Conservation (phyloP, 1,139 yeast genomes). For the Blastobotrys buckinghamii region DNA sequence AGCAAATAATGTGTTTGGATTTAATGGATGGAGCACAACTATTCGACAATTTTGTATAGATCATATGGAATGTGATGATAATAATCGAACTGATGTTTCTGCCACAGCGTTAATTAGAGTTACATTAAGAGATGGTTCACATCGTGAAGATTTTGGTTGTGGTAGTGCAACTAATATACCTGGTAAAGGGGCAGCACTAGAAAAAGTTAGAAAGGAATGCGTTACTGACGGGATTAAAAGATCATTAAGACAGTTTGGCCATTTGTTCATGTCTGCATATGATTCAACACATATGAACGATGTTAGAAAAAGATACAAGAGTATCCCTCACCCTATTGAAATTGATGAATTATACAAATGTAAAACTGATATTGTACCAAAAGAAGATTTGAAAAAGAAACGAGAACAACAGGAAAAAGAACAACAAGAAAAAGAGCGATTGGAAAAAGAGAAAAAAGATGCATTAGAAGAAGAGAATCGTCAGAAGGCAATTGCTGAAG, state of each 20-base stretch:
- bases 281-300: slow-evolving; percentile 3
- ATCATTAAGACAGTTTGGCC: slow-evolving; percentile 68
- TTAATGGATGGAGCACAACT: slow-evolving; percentile 58
- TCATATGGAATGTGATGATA: slow-evolving; percentile 28
- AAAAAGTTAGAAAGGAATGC: slow-evolving; percentile 72
- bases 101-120: slow-evolving; percentile 63
- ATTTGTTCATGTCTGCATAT: slow-evolving; percentile 9
- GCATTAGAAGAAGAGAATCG: not conserved
- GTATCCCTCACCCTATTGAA: not conserved
- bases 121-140: slow-evolving; percentile 65
- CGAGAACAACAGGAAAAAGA: not conserved
- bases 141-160: slow-evolving; percentile 72
- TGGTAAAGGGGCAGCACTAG: slow-evolving; percentile 61
- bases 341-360: slow-evolving; percentile 2
- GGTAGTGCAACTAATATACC: slow-evolving; percentile 66
- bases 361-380: not conserved
- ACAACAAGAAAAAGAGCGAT: not conserved
- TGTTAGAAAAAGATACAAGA: slow-evolving; percentile 1
- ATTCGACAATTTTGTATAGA: slow-evolving; percentile 36
- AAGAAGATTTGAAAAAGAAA: not conserved
- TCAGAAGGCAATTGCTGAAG: not conserved
- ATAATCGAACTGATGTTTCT: slow-evolving; percentile 50
- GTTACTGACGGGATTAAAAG: slow-evolving; percentile 73
- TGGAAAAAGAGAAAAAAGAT: not conserved
- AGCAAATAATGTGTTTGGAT: slow-evolving; percentile 64